Percentiles rank a stretch among this genome's conserved stretches.
Conservation (phyloP, 768 basidiomycete genomes). For the Lentinus tigrinus region DNA sequence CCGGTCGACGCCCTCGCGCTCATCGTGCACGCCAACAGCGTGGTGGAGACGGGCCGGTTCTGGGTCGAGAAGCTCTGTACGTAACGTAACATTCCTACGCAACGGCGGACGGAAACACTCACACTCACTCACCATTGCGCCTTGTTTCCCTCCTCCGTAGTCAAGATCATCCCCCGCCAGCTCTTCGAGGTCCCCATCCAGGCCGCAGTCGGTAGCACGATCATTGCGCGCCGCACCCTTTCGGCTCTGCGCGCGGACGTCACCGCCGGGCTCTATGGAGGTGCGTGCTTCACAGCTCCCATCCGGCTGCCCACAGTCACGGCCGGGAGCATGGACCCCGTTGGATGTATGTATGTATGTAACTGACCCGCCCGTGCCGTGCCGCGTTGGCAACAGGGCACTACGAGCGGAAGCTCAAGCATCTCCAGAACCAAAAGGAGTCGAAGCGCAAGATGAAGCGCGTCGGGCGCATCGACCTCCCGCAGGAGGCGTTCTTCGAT, state of each 20-base stretch:
- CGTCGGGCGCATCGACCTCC: constrained; percentile 84
- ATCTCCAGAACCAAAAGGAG: constrained; percentile 88
- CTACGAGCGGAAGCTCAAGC: constrained; percentile 90
- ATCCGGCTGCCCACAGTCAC: not conserved
- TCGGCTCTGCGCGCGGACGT: constrained; percentile 88
- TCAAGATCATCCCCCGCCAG: constrained; percentile 90
- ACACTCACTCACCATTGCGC: not conserved
- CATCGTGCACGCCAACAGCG: constrained; percentile 82
- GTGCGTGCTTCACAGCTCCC: constrained; percentile 32
- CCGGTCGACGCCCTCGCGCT: constrained; percentile 92
- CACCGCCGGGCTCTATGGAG: constrained; percentile 91
- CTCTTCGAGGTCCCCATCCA: constrained; percentile 96
- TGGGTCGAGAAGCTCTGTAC: constrained; percentile 94
- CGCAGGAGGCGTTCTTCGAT: constrained; percentile 95
- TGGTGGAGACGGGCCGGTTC: constrained; percentile 68
- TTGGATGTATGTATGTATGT: too few species aligned
- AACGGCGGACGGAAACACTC: not conserved
- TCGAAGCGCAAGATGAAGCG: constrained; percentile 88
- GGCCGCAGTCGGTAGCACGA: constrained; percentile 81
- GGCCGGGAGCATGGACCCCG: not conserved
- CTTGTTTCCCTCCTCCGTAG: constrained; percentile 37
- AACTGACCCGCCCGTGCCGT: too few species aligned
- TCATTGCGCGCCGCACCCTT: constrained; percentile 87
- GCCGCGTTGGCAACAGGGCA: constrained; percentile 52
- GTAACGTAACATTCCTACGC: constrained; percentile 26